Percentiles rank a stretch among this genome's conserved stretches.
Conservation (phyloP, 176 grass and related monocot genomes). For the Aegilops tauschii region DNA sequence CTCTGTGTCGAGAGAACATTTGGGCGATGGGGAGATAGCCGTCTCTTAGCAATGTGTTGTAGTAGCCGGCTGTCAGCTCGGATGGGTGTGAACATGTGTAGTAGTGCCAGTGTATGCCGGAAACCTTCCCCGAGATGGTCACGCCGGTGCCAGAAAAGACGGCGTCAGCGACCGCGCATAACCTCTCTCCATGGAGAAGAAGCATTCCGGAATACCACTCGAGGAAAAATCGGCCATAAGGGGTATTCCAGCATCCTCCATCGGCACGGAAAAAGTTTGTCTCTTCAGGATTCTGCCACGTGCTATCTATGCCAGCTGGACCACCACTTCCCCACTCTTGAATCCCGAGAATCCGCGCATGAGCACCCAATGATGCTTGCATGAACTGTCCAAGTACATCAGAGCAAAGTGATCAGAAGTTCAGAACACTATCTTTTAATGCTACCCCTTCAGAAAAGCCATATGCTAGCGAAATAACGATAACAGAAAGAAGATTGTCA, state of each 20-base stretch:
- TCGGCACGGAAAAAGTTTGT: slow-evolving; percentile 45
- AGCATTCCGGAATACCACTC: slow-evolving; percentile 84
- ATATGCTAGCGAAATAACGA: not conserved
- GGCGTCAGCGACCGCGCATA: slow-evolving; percentile 52
- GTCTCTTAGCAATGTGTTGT: slow-evolving; percentile 69
- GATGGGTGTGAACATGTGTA: slow-evolving; percentile 59
- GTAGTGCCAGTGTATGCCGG: slow-evolving; percentile 71
- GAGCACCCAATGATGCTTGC: slow-evolving; percentile 63
- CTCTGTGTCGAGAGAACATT: slow-evolving; percentile 60
- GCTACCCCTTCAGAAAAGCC: not conserved
- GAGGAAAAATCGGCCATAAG: slow-evolving; percentile 64
- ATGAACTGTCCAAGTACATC: slow-evolving; percentile 55
- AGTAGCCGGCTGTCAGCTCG: slow-evolving; percentile 76
- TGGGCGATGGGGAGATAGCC: slow-evolving; percentile 72
- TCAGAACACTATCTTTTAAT: slow-evolving; percentile 21
- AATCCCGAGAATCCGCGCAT: slow-evolving; percentile 35
- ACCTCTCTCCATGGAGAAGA: slow-evolving; percentile 62
- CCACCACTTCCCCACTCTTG: slow-evolving; percentile 41
- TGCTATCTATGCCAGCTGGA: slow-evolving; percentile 29
- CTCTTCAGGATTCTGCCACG: slow-evolving; percentile 36
- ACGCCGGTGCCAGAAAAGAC: slow-evolving; percentile 56
- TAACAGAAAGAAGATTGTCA: not conserved
- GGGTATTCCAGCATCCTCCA: slow-evolving; percentile 67
- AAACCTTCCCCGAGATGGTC: slow-evolving; percentile 61
- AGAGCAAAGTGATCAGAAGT: slow-evolving; percentile 25